phyloP scores from a whole-genome alignment of 2,329 filamentous ascomycete species.

The Bipolaris cookei region DNA sequence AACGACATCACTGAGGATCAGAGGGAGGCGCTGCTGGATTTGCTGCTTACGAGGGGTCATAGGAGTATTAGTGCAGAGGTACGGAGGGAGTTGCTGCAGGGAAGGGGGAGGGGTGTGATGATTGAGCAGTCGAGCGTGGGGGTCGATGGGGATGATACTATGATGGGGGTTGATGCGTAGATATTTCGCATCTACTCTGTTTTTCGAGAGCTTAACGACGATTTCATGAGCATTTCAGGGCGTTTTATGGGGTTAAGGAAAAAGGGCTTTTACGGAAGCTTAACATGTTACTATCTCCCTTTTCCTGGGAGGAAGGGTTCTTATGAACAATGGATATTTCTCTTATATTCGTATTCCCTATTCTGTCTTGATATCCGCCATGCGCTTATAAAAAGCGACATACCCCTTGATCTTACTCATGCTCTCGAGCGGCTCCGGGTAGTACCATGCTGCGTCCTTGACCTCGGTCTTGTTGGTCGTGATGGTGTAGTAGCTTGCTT shows the following conservation, averaged over 20 bases:
- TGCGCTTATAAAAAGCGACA: constrained; percentile 64
- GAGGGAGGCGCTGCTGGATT: constrained; percentile 85
- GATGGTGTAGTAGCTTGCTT: constrained; percentile 63
- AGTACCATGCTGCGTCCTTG: constrained; percentile 66
- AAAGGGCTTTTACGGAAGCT: not conserved
- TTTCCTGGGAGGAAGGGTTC: not conserved
- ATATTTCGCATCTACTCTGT: too few species aligned
- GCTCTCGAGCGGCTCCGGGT: constrained; percentile 59
- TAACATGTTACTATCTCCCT: not conserved
- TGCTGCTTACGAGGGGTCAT: constrained; percentile 84
- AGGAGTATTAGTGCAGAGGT: constrained; percentile 90
- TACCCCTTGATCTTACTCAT: constrained; percentile 60
- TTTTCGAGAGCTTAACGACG: not conserved
- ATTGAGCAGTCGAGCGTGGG: constrained; percentile 63
- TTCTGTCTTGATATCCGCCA: constrained; percentile 28
- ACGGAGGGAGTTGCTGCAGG: constrained; percentile 83
- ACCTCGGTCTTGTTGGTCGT: constrained; percentile 57
- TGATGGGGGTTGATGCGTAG: constrained; percentile 60
- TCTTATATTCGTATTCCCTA: constrained; percentile 4
- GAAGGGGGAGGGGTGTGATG: constrained; percentile 80
- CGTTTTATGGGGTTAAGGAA: constrained; percentile 7
- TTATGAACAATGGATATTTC: not conserved
- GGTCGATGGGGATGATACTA: constrained; percentile 87
- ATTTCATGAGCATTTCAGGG: constrained; percentile 18
- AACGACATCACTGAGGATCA: constrained; percentile 97